These are phyloP conservation scores for Termitomyces sp. DNA, from an alignment of 768 basidiomycete species.

Conservation along the genomic window DNA sequence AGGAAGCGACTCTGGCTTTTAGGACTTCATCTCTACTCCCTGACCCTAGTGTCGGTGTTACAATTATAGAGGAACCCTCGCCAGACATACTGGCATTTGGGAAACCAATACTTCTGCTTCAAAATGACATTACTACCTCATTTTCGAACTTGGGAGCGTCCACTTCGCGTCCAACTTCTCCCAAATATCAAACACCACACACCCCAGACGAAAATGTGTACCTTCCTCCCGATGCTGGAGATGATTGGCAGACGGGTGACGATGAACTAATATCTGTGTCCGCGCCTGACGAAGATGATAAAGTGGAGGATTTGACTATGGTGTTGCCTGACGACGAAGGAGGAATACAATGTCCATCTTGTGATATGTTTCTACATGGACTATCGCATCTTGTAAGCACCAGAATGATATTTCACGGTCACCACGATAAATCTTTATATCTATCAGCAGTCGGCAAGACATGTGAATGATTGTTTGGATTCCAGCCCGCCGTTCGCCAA, in stretches of 20 bases:
- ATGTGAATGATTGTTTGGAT: constrained; percentile 55
- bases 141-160: constrained; percentile 3
- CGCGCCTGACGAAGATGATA: constrained; percentile 19
- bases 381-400: constrained; percentile 14
- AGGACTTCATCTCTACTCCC: constrained; percentile 16
- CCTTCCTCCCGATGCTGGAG: constrained; percentile 25
- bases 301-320: neutral
- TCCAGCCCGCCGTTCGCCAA: neutral
- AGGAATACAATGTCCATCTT: constrained; percentile 17
- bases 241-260: constrained; percentile 69
- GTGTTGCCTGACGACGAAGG: neutral
- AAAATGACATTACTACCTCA: neutral
- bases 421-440: neutral
- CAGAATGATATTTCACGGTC: neutral
- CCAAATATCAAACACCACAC: neutral
- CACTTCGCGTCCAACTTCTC: neutral
- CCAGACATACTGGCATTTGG: constrained; percentile 13
- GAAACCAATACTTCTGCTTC: constrained; percentile 15
- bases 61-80: neutral
- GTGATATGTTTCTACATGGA: constrained; percentile 18
- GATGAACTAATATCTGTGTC: constrained; percentile 38
- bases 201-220: constrained; percentile 16
- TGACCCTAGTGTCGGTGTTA: neutral
- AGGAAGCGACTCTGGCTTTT: constrained; percentile 7
- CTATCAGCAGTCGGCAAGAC: constrained; percentile 40